Percentiles rank a stretch among this genome's conserved stretches.
These are phyloP conservation scores for Chloris gayana DNA, from an alignment of 176 grass and related monocot species.

Conservation along the genomic window DNA sequence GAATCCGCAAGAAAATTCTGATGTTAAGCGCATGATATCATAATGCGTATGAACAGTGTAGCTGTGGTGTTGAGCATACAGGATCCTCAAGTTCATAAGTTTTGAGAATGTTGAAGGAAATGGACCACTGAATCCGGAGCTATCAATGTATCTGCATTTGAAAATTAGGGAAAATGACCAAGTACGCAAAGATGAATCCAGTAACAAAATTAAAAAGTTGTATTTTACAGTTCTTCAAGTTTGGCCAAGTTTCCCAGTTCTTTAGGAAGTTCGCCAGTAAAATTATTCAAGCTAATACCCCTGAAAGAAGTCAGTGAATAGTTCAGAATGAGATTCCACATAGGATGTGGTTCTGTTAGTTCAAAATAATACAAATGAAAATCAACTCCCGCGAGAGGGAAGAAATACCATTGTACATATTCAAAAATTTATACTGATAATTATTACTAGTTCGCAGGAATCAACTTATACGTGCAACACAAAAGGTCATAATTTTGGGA, in stretches of 20 bases:
- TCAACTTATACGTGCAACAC: too few species aligned
- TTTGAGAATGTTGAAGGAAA: constrained; percentile 62
- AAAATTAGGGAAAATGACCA: constrained; percentile 7
- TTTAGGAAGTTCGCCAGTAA: constrained; percentile 50
- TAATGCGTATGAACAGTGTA: background rate
- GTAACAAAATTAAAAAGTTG: background rate
- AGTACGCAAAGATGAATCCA: background rate
- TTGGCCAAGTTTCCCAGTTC: constrained; percentile 57
- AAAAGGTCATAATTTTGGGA: background rate
- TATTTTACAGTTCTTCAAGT: constrained; percentile 35
- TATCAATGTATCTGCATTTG: constrained; percentile 60
- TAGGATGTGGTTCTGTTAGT: background rate
- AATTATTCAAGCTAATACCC: constrained; percentile 46
- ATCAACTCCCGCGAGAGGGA: too few species aligned
- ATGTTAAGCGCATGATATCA: background rate
- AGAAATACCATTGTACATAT: too few species aligned
- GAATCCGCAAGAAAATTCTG: constrained; percentile 6
- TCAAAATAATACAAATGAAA: background rate
- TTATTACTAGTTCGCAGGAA: too few species aligned
- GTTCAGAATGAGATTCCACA: background rate
- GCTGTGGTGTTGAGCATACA: constrained; percentile 43
- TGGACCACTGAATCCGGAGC: constrained; percentile 65
- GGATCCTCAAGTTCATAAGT: constrained; percentile 40
- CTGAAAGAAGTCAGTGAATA: constrained; percentile 28
- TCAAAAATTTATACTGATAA: too few species aligned